These are phyloP conservation scores for Talaromyces sp. DNA, from an alignment of 2,329 filamentous ascomycete genomes.

Conservation along the genomic window DNA sequence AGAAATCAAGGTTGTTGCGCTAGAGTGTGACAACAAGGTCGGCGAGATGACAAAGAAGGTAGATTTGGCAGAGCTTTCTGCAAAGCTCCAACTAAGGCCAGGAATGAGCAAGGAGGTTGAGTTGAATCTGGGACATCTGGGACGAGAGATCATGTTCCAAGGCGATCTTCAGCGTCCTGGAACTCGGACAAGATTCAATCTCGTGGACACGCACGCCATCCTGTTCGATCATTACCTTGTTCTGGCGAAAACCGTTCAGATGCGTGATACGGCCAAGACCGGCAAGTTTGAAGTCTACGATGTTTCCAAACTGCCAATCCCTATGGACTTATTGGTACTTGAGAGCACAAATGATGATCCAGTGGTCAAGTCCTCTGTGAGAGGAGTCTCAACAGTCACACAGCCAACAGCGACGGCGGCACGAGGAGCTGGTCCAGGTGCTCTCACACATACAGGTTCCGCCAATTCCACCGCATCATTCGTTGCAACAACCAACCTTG, in stretches of 20 bases:
- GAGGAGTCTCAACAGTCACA: conserved; percentile 63
- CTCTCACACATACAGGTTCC: conserved; percentile 65
- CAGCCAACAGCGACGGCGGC: conserved; percentile 46
- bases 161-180: conserved; percentile 88
- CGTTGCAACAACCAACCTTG: conserved; percentile 44
- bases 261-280: conserved; percentile 65
- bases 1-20: conserved; percentile 83
- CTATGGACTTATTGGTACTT: conserved; percentile 90
- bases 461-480: conserved; percentile 52
- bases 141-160: conserved; percentile 80
- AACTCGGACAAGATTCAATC: conserved; percentile 79
- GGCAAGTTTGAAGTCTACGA: conserved; percentile 81
- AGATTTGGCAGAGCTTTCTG: conserved; percentile 76
- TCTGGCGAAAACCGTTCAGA: conserved; percentile 72
- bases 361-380: conserved; percentile 73
- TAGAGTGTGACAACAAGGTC: conserved; percentile 88
- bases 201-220: conserved; percentile 89
- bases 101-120: conserved; percentile 79
- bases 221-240: conserved; percentile 97
- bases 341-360: conserved; percentile 92
- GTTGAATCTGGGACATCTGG: conserved; percentile 90
- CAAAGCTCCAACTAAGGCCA: conserved; percentile 78
- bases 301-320: conserved; percentile 90
- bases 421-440: conserved; percentile 44
- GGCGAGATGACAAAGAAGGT: conserved; percentile 91